Evolutionary conservation across 148 eudicot species (phyloP).

Genomic region (Euryodendron excelsum): DNA sequence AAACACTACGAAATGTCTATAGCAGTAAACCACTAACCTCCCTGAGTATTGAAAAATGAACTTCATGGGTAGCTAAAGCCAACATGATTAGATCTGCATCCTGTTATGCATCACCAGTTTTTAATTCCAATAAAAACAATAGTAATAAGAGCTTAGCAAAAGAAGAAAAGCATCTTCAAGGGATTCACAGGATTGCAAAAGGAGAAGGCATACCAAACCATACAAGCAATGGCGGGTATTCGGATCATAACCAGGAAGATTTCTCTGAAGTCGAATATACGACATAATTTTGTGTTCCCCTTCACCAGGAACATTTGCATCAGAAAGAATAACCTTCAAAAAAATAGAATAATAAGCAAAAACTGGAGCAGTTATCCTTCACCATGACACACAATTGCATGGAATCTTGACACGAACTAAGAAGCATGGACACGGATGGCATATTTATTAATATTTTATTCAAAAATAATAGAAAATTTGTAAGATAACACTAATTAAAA

Average conservation of each 20-base stretch:
- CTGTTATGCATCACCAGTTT: constrained; percentile 31
- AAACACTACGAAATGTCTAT: too few relatives aligned
- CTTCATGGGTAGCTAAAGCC: constrained; percentile 95
- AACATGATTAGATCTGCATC: constrained; percentile 94
- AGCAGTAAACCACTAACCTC: constrained; percentile 56
- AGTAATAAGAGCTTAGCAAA: neutral
- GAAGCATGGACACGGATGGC: too few relatives aligned
- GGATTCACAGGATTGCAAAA: neutral
- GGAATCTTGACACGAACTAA: neutral
- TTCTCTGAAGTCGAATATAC: constrained; percentile 90
- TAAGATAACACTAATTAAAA: too few relatives aligned
- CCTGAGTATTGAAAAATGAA: constrained; percentile 94
- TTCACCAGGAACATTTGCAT: constrained; percentile 99
- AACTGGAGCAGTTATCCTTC: too few relatives aligned
- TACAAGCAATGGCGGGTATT: constrained; percentile 93
- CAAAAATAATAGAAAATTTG: too few relatives aligned
- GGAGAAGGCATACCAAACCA: constrained; percentile 71
- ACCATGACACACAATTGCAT: too few relatives aligned
- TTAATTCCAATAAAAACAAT: neutral
- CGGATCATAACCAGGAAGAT: constrained; percentile 94
- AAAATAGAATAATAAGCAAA: constrained; percentile 12
- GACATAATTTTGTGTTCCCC: constrained; percentile 99
- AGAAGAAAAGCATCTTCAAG: neutral
- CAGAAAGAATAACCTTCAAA: constrained; percentile 91
- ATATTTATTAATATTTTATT: too few relatives aligned